Conservation (phyloP, 1,139 yeast genomes). For the Casaregolazyma lundiana region DNA sequence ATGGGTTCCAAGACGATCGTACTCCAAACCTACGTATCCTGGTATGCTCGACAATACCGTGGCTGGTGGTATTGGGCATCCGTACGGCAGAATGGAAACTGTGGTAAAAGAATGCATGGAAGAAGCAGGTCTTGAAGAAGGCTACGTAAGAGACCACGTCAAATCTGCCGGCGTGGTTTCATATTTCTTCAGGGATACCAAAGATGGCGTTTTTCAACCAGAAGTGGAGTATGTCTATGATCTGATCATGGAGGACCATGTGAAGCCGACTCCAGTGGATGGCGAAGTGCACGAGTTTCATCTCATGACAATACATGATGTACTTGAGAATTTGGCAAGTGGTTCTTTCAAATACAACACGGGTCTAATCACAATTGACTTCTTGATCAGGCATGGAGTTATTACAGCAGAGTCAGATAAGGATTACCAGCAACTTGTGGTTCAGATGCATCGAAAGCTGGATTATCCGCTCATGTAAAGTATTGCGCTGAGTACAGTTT, state of each 20-base stretch:
- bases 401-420: constrained; percentile 60
- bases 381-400: constrained; percentile 75
- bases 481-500: not conserved
- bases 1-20: constrained; percentile 84
- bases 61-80: constrained; percentile 91
- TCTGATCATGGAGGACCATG: constrained; percentile 47
- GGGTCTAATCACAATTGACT: constrained; percentile 73
- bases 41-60: constrained; percentile 88
- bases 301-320: constrained; percentile 57
- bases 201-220: constrained; percentile 67
- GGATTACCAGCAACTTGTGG: constrained; percentile 52
- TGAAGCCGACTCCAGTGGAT: constrained; percentile 69
- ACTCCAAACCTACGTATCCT: constrained; percentile 79
- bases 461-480: constrained; percentile 53
- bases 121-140: constrained; percentile 73
- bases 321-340: constrained; percentile 42
- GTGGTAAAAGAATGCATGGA: constrained; percentile 81
- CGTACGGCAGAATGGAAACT: constrained; percentile 71
- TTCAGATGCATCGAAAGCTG: constrained; percentile 59
- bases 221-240: constrained; percentile 84
- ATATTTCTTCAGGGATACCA: constrained; percentile 45
- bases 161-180: constrained; percentile 62
- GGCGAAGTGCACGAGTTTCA: constrained; percentile 78
- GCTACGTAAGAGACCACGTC: constrained; percentile 45
- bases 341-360: constrained; percentile 87